phyloP scores from a whole-genome alignment of 1,284 basidiomycete genomes.

The Boletus sp. region DNA sequence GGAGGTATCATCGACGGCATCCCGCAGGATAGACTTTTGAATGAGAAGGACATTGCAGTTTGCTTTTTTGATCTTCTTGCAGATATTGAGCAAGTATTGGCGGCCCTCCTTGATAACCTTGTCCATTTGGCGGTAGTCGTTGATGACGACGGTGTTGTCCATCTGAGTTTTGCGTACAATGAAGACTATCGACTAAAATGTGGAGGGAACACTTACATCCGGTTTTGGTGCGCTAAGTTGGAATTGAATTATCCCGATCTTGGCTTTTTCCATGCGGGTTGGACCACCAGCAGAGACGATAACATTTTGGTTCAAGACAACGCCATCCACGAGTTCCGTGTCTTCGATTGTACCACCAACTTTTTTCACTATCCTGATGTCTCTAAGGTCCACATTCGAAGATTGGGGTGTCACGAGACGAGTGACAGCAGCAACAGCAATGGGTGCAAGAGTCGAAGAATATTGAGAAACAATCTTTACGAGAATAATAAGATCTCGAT shows the following conservation, averaged over 20 bases:
- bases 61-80: conserved; percentile 99
- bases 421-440: conserved; percentile 94
- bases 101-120: conserved; percentile 99
- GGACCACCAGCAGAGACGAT: conserved; percentile 89
- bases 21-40: conserved; percentile 98
- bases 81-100: conserved; percentile 96
- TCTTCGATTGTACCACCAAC: conserved; percentile 99
- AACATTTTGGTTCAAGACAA: conserved; percentile 95
- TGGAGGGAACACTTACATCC: conserved; percentile 59
- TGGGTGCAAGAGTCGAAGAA: conserved; percentile 94
- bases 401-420: conserved; percentile 83
- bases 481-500: conserved; percentile 10
- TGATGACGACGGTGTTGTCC: conserved; percentile 99
- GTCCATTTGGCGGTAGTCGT: conserved; percentile 99
- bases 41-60: conserved; percentile 99
- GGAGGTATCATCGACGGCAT: conserved; percentile 98
- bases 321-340: conserved; percentile 94
- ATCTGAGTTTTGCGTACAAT: conserved; percentile 54
- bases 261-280: conserved; percentile 95
- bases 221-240: conserved; percentile 97
- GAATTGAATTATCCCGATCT: conserved; percentile 98
- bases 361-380: conserved; percentile 97
- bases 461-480: conserved; percentile 96
- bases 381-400: conserved; percentile 92
- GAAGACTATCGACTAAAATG: not conserved